Evolutionary conservation across 192 early-diverging fungal genomes (phyloP).

Genomic region (Kickxella alabastrina): DNA sequence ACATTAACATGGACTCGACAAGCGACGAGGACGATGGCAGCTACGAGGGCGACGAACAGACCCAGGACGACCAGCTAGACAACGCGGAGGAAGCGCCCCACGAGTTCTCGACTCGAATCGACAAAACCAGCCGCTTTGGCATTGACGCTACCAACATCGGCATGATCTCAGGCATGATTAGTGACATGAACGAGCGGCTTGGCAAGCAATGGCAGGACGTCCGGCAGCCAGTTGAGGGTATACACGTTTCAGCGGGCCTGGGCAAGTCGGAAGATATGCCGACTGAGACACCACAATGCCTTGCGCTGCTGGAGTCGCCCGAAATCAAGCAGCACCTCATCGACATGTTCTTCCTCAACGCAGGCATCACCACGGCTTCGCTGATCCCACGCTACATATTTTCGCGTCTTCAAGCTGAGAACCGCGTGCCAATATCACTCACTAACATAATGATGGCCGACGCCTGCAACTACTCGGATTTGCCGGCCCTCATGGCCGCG

Average conservation of each 20-base stretch:
- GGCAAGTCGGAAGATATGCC: not conserved
- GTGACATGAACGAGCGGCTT: conserved; percentile 7
- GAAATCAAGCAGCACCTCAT: conserved; percentile 26
- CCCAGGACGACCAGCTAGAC: not conserved
- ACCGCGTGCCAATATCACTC: conserved; percentile 29
- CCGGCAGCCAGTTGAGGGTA: conserved; percentile 7
- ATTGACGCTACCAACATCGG: conserved; percentile 29
- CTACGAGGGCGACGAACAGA: not conserved
- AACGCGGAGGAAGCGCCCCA: not conserved
- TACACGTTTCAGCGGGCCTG: conserved; percentile 4
- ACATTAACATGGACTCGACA: conserved; percentile 3
- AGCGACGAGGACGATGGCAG: conserved; percentile 6
- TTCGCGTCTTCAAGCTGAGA: conserved; percentile 14
- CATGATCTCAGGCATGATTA: conserved; percentile 27
- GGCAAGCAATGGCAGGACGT: not conserved
- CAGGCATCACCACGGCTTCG: conserved; percentile 36
- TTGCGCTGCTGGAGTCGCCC: conserved; percentile 5
- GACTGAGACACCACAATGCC: not conserved
- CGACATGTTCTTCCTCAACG: conserved; percentile 39
- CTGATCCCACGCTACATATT: conserved; percentile 44
- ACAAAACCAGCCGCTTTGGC: conserved; percentile 33
- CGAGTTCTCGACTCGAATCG: conserved; percentile 20
- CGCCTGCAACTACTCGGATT: conserved; percentile 29
- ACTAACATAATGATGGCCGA: conserved; percentile 43
- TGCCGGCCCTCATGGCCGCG: conserved; percentile 8